A percentile compares a stretch with the other conserved stretches of the same genome.
phyloP scores from a whole-genome alignment of 2,329 filamentous ascomycete species.

The Diaporthe sp. region DNA sequence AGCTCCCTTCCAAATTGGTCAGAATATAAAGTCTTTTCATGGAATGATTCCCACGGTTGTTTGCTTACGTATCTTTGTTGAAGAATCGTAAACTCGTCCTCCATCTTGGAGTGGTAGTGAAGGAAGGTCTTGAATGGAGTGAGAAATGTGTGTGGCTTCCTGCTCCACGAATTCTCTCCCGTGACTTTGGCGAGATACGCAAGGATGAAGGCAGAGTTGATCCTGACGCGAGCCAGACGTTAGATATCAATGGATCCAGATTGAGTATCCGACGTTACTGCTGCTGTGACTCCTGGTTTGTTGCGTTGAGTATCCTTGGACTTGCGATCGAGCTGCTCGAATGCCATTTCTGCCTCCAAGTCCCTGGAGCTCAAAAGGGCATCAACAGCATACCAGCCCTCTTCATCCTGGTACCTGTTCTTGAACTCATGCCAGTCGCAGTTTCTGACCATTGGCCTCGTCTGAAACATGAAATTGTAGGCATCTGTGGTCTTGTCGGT shows the following conservation, averaged over 20 bases:
- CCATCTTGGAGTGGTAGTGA: conserved; percentile 10
- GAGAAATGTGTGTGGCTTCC: conserved; percentile 29
- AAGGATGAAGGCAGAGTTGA: conserved; percentile 30
- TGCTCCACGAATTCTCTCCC: not conserved
- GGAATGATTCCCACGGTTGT: too few relatives aligned
- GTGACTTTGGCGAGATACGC: conserved; percentile 20
- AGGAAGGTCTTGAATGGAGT: conserved; percentile 33
- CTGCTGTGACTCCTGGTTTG: not conserved
- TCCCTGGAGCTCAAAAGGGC: not conserved
- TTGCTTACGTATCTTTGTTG: not conserved
- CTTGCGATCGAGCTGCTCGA: conserved; percentile 15
- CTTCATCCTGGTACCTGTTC: conserved; percentile 10
- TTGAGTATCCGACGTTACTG: not conserved
- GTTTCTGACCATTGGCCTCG: too few relatives aligned
- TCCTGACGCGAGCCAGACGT: conserved; percentile 23
- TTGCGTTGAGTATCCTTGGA: not conserved
- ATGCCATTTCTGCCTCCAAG: conserved; percentile 1
- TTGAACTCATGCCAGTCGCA: conserved; percentile 34
- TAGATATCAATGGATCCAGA: not conserved
- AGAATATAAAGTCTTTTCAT: too few relatives aligned
- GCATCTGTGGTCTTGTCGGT: too few relatives aligned
- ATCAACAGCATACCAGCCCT: too few relatives aligned
- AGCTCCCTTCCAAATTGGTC: too few relatives aligned
- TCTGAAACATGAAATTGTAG: too few relatives aligned
- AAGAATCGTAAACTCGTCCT: not conserved